Evolutionary conservation across 306 rosid species (phyloP).

Genomic region (Cucurbita argyrosperma): DNA sequence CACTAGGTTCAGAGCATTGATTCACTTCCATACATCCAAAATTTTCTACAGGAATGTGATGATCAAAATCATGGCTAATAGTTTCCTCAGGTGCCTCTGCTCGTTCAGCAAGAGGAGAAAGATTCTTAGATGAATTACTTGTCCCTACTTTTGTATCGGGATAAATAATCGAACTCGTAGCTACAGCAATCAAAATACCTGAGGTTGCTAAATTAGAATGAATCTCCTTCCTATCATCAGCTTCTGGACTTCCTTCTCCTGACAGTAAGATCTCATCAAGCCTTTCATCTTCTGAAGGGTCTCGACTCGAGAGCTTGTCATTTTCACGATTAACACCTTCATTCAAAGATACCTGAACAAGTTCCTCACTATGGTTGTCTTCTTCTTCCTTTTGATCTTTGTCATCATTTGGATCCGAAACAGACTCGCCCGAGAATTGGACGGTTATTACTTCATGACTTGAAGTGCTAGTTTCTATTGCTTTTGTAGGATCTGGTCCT

Average conservation of each 20-base stretch:
- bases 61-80: conserved; percentile 11
- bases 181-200: conserved; percentile 10
- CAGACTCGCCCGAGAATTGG: conserved; percentile 9
- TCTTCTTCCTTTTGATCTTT: neutral
- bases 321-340: neutral
- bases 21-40: conserved; percentile 17
- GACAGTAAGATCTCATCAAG: conserved; percentile 8
- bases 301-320: conserved; percentile 1
- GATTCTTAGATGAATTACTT: conserved; percentile 16
- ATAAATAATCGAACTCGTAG: conserved; percentile 10
- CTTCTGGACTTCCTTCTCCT: conserved; percentile 20
- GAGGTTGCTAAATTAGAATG: conserved; percentile 25
- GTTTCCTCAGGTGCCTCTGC: conserved; percentile 18
- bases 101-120: conserved; percentile 21
- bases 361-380: conserved; percentile 11
- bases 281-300: conserved; percentile 13
- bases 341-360: conserved; percentile 14
- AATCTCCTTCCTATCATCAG: conserved; percentile 9
- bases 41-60: conserved; percentile 16
- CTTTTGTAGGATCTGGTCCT: conserved; percentile 14
- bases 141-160: conserved; percentile 12
- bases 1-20: conserved; percentile 29
- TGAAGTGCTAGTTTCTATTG: conserved; percentile 19
- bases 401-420: conserved; percentile 1
- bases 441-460: conserved; percentile 10